Conservation (phyloP, 2,329 filamentous ascomycete genomes). For the Ophiocordyceps polyrhachis-furcata region DNA sequence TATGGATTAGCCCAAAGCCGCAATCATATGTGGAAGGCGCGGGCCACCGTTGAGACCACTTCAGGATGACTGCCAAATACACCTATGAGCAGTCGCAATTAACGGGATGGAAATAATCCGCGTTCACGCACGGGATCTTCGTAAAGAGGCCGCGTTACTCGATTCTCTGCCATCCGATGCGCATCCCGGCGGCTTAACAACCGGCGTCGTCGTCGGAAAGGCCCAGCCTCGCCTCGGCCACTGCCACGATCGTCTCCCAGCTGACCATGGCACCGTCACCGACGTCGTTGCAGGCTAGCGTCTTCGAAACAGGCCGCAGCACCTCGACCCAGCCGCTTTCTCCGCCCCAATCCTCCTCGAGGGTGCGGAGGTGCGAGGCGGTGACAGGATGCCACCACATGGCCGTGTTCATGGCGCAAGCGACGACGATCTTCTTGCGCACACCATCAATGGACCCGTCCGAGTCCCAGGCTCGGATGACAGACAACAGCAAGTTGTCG, state of each 20-base stretch:
- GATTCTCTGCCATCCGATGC: neutral
- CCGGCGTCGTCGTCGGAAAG: neutral
- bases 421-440: slow-evolving; percentile 51
- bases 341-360: slow-evolving; percentile 59
- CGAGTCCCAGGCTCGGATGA: slow-evolving; percentile 78
- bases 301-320: slow-evolving; percentile 54
- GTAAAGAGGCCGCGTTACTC: neutral
- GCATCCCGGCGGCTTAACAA: neutral
- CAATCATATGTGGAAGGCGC: neutral
- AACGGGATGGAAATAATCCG: neutral
- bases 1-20: no score
- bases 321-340: slow-evolving; percentile 40
- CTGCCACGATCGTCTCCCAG: slow-evolving; percentile 54
- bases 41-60: neutral
- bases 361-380: slow-evolving; percentile 44
- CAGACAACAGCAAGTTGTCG: slow-evolving; percentile 55
- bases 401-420: slow-evolving; percentile 71
- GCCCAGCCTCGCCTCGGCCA: slow-evolving; percentile 37
- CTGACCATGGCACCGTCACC: slow-evolving; percentile 70
- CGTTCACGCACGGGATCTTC: neutral
- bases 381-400: slow-evolving; percentile 87
- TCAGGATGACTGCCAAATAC: neutral
- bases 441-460: slow-evolving; percentile 35
- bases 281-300: slow-evolving; percentile 67
- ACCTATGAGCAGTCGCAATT: neutral